phyloP scores from a whole-genome alignment of 192 early-diverging fungal genomes.

The Obelidium mucronatum region DNA sequence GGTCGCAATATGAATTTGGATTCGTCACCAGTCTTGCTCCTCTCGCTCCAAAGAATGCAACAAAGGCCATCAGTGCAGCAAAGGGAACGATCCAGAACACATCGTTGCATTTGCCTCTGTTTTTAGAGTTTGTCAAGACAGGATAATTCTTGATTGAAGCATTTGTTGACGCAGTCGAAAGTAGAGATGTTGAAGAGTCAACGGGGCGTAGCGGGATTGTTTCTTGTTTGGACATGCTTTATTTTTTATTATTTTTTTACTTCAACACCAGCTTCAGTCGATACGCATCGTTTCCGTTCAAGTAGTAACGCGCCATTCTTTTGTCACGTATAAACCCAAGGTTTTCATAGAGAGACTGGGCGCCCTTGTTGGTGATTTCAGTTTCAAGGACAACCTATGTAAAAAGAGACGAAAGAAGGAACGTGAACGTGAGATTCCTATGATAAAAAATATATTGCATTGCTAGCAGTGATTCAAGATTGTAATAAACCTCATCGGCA shows the following conservation, averaged over 20 bases:
- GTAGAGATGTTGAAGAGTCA: no score
- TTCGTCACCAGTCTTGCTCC: slow-evolving; percentile 8
- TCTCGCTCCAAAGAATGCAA: neutral
- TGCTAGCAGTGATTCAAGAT: no score
- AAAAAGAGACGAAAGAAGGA: no score
- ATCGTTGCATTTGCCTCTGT: neutral
- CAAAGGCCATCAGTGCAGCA: slow-evolving; percentile 4
- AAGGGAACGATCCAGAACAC: slow-evolving; percentile 8
- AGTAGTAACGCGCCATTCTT: slow-evolving; percentile 87
- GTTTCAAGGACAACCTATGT: slow-evolving; percentile 85
- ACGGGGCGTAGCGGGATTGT: no score
- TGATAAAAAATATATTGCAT: no score
- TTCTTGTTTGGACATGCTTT: no score
- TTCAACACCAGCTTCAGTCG: slow-evolving; percentile 24
- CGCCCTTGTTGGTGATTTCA: slow-evolving; percentile 84
- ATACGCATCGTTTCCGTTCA: slow-evolving; percentile 93
- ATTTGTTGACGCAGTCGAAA: no score
- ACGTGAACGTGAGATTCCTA: no score
- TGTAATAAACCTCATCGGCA: slow-evolving; percentile 22
- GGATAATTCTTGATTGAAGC: slow-evolving; percentile 12
- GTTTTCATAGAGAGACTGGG: slow-evolving; percentile 85
- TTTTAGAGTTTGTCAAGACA: neutral
- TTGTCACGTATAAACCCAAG: slow-evolving; percentile 96
- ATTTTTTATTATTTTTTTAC: no score
- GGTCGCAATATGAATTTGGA: neutral